Evolutionary conservation across 2,329 filamentous ascomycete species (phyloP), one percentile per base, ranked within the genome.

Genomic region (Fonsecaea nubica): DNA sequence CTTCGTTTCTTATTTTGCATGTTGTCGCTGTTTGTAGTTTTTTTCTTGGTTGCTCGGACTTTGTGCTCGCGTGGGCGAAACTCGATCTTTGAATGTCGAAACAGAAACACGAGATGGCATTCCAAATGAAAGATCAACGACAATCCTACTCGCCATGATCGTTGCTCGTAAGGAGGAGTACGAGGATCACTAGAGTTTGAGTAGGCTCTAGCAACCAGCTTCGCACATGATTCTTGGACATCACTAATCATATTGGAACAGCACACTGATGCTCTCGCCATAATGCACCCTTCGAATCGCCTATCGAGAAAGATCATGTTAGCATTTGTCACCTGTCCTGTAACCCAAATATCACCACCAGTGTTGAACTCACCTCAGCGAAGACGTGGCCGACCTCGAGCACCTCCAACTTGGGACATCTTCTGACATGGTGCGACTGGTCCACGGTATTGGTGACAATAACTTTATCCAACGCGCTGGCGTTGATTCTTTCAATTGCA

Each of bases 361-460:
- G 45, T 36, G 4, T 12, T 63, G 62, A 32, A 76, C 79, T 73
- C 77, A 88, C 92, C 85, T 98, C 94, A 66, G 92, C 93, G 77
- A 98, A 97, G 65, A 97, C 89, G 72, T 86, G 84, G 62, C 92
- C 92, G 67, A 98, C 89, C 76, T 98, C 94, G 69, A 99, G 82
- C 58, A 97, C 91, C 78, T 97, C 93, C 59, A 99, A 83, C 82
- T 98, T 98, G 45, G 91, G 87, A 76, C 94, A 97, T 58, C 88
- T 79, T 70, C 83, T 84, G 76, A 88, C 83, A 80, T 98, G 91
- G 72, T 96, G 91, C 38, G 89, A 83, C 79, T 98, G 95, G 54
- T 94, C 92, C 15, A 98, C 93, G 32, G 91, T 96, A 80, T 98
- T 98, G 75, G 95, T 98, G 64, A 97, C 93, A 45, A 97, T 86